These are phyloP conservation scores for Achaetomium macrosporum DNA, from an alignment of 2,329 filamentous ascomycete species.

Conservation along the genomic window DNA sequence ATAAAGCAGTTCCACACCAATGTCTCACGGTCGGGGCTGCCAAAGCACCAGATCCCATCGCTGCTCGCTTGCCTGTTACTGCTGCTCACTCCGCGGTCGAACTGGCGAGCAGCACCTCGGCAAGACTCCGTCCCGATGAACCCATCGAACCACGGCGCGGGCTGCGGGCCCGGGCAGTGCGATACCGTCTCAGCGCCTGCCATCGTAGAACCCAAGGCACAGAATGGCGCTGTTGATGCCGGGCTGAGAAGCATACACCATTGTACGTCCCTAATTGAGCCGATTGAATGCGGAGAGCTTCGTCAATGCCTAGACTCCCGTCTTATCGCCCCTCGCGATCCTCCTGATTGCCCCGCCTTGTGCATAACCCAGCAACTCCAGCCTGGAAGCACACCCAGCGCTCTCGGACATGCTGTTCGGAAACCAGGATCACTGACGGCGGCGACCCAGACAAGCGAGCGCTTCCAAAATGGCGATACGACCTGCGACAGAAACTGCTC, in stretches of 20 bases:
- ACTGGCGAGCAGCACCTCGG: constrained; percentile 11
- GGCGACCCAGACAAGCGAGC: constrained; percentile 63
- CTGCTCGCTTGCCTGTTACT: neutral
- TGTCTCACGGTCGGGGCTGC: constrained; percentile 3
- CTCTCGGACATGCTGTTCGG: neutral
- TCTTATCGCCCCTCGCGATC: neutral
- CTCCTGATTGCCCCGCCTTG: constrained; percentile 9
- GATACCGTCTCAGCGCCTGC: constrained; percentile 31
- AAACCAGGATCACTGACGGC: constrained; percentile 4
- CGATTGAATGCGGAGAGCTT: neutral
- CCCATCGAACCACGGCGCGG: constrained; percentile 23
- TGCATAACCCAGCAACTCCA: neutral
- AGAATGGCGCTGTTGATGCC: constrained; percentile 51
- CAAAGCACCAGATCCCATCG: neutral
- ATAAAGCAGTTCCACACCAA: neutral
- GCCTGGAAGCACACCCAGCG: neutral
- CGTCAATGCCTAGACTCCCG: neutral
- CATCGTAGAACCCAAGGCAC: constrained; percentile 17
- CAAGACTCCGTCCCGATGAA: constrained; percentile 23
- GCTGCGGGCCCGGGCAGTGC: constrained; percentile 28
- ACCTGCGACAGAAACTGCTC: constrained; percentile 71
- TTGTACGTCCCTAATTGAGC: constrained; percentile 46
- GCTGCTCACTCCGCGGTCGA: constrained; percentile 4
- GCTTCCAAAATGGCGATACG: constrained; percentile 84
- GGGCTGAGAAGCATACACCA: constrained; percentile 76